These are phyloP conservation scores for Gleditsia sinensis DNA, from an alignment of 306 rosid genomes.

Conservation along the genomic window DNA sequence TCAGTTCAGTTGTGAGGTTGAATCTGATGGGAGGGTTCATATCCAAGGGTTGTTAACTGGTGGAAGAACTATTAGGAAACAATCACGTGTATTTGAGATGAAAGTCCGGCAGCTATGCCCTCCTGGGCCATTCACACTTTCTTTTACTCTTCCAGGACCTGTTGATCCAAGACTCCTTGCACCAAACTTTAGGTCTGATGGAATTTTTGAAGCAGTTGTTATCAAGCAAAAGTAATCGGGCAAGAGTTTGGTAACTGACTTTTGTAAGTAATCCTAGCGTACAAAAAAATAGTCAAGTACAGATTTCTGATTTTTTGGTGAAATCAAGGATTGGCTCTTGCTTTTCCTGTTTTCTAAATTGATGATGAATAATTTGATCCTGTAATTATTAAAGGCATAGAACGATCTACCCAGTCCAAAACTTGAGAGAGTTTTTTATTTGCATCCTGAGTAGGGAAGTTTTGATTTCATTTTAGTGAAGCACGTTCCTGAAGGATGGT, in stretches of 20 bases:
- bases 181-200: conserved; percentile 71
- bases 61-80: conserved; percentile 58
- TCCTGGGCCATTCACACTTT: conserved; percentile 71
- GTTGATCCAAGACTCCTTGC: conserved; percentile 80
- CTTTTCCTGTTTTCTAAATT: conserved; percentile 11
- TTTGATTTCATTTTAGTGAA: neutral
- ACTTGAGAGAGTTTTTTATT: conserved; percentile 8
- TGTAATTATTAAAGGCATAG: neutral
- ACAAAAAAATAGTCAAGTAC: neutral
- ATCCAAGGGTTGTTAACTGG: conserved; percentile 58
- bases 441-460: neutral
- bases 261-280: conserved; percentile 21
- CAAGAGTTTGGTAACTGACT: conserved; percentile 17
- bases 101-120: conserved; percentile 54
- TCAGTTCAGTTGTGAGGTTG: conserved; percentile 68
- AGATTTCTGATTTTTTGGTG: neutral
- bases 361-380: conserved; percentile 11
- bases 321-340: conserved; percentile 20
- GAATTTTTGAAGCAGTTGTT: conserved; percentile 69
- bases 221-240: conserved; percentile 41
- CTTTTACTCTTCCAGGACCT: conserved; percentile 80
- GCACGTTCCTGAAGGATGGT: neutral
- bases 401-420: conserved; percentile 8
- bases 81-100: conserved; percentile 57
- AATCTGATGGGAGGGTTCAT: conserved; percentile 67